Evolutionary conservation across 805 yeast species (phyloP).

Genomic region (Ogataea ramenticola): DNA sequence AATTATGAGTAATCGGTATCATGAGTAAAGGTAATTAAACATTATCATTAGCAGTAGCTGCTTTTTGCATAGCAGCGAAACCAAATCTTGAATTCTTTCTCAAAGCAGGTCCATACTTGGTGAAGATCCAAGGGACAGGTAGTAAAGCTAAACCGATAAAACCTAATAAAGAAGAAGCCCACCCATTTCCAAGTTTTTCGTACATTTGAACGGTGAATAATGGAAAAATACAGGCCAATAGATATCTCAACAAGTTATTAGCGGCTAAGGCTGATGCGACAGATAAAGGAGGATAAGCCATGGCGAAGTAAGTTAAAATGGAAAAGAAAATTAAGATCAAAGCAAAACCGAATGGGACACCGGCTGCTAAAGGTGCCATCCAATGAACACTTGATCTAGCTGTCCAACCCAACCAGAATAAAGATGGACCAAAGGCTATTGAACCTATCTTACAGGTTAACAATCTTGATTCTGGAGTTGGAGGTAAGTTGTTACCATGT

Average conservation of each 20-base stretch:
- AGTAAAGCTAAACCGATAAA: constrained; percentile 62
- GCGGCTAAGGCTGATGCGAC: constrained; percentile 91
- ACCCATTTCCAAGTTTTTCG: constrained; percentile 56
- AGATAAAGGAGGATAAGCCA: constrained; percentile 64
- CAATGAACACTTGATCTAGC: constrained; percentile 55
- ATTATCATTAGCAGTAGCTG: background rate
- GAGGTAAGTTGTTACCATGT: constrained; percentile 46
- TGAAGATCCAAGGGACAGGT: constrained; percentile 71
- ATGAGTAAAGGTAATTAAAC: too few species aligned
- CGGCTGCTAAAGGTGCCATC: constrained; percentile 72
- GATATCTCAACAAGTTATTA: constrained; percentile 70
- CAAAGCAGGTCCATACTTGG: constrained; percentile 46
- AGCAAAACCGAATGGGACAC: constrained; percentile 74
- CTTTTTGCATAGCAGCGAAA: constrained; percentile 36
- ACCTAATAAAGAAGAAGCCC: constrained; percentile 71
- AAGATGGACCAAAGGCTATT: constrained; percentile 53
- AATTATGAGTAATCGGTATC: too few species aligned
- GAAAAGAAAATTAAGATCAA: constrained; percentile 66
- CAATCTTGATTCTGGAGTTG: constrained; percentile 55
- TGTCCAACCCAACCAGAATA: constrained; percentile 84
- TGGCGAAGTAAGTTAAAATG: constrained; percentile 58
- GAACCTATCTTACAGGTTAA: constrained; percentile 62
- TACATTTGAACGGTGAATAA: constrained; percentile 84
- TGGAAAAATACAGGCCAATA: constrained; percentile 75
- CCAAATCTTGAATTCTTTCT: constrained; percentile 55